These are phyloP conservation scores for Naegleria fowleri DNA, from an alignment of 208 protist genomes.

Conservation along the genomic window DNA sequence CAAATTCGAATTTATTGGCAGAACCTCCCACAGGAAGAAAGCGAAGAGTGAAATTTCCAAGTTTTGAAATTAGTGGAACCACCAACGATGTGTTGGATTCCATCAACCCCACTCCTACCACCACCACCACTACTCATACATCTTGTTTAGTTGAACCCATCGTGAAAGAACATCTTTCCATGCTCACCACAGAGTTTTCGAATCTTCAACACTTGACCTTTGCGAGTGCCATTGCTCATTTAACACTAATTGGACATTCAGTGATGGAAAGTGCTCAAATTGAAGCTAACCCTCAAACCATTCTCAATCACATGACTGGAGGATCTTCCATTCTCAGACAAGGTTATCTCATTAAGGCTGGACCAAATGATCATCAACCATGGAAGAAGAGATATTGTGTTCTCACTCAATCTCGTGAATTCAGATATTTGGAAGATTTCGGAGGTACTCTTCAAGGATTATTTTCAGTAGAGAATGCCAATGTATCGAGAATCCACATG, in stretches of 20 bases:
- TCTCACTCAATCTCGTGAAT: not conserved
- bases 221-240: not conserved
- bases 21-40: not conserved
- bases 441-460: not conserved
- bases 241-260: not conserved
- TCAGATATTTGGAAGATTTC: not conserved
- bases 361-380: not conserved
- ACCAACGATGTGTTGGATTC: not conserved
- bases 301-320: not conserved
- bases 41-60: not conserved
- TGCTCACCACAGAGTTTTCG: not conserved
- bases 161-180: not conserved
- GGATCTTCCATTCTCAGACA: not conserved
- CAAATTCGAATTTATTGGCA: not conserved
- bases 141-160: no score
- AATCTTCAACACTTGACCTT: not conserved
- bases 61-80: not conserved
- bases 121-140: no score
- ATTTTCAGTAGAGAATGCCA: not conserved
- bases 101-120: not conserved
- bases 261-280: not conserved
- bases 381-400: not conserved
- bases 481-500: not conserved
- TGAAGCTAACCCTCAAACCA: not conserved
- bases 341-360: not conserved